These are phyloP conservation scores for Oryza meridionalis DNA, from an alignment of 176 grass and related monocot species.

Conservation along the genomic window DNA sequence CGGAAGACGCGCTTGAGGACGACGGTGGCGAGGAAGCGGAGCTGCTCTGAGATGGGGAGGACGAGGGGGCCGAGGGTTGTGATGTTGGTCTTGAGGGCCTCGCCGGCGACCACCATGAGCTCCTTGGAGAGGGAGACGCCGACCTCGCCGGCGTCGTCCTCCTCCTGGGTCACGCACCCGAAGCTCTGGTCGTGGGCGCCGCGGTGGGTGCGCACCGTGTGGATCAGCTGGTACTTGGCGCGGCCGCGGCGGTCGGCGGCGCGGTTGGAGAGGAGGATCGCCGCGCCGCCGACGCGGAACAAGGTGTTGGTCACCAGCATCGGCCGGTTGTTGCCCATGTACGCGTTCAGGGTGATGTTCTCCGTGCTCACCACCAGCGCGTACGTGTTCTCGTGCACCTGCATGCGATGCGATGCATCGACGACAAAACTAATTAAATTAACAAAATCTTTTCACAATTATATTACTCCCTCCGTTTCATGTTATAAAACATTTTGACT, in stretches of 20 bases:
- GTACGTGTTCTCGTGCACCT: slow-evolving; percentile 80
- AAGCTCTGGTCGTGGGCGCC: slow-evolving; percentile 75
- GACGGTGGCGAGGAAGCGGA: slow-evolving; percentile 74
- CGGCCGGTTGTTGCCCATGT: slow-evolving; percentile 87
- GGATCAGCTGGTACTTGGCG: slow-evolving; percentile 89
- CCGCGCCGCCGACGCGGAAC: slow-evolving; percentile 84
- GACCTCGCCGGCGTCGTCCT: slow-evolving; percentile 62
- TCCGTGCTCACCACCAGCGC: slow-evolving; percentile 93
- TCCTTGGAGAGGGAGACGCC: slow-evolving; percentile 89
- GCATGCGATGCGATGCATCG: background rate
- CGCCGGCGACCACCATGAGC: slow-evolving; percentile 86
- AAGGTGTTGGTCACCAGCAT: slow-evolving; percentile 93
- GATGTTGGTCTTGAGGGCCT: slow-evolving; percentile 91
- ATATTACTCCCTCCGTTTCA: no score
- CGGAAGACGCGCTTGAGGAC: slow-evolving; percentile 72
- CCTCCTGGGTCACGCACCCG: slow-evolving; percentile 80
- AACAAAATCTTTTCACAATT: no score
- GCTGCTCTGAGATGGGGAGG: slow-evolving; percentile 86
- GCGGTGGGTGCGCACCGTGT: slow-evolving; percentile 79
- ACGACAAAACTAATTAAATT: no score
- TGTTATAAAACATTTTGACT: no score
- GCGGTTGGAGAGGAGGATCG: slow-evolving; percentile 79
- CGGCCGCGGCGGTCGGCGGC: slow-evolving; percentile 28
- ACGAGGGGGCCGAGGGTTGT: slow-evolving; percentile 71
- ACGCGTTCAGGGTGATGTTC: slow-evolving; percentile 92